Conservation (phyloP, 148 eudicot genomes). For the Rhododendron griersonianum region DNA sequence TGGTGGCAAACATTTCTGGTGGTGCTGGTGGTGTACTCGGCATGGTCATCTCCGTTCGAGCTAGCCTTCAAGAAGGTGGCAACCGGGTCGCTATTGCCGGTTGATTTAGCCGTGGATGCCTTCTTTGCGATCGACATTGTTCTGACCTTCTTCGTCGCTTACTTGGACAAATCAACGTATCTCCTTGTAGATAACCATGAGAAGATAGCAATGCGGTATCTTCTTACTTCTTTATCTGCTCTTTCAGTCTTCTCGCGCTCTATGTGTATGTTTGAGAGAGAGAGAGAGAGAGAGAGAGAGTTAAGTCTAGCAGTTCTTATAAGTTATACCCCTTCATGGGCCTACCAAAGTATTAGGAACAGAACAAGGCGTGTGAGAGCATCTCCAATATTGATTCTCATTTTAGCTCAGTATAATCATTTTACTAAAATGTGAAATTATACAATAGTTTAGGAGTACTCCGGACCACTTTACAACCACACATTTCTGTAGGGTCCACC, state of each 20-base stretch:
- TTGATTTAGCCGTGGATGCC: slow-evolving; percentile 42
- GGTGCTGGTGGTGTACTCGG: slow-evolving; percentile 47
- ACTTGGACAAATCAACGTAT: slow-evolving; percentile 53
- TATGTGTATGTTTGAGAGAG: too few species aligned
- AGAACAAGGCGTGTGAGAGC: too few species aligned
- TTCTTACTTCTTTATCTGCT: not conserved
- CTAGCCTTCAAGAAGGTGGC: slow-evolving; percentile 36
- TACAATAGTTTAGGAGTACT: too few species aligned
- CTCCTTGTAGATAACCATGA: slow-evolving; percentile 50
- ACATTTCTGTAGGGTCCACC: too few species aligned
- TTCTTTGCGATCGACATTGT: slow-evolving; percentile 53
- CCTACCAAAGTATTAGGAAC: too few species aligned
- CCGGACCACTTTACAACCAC: too few species aligned
- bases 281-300: too few species aligned
- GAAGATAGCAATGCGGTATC: slow-evolving; percentile 34
- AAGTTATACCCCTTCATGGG: too few species aligned
- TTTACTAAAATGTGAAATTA: too few species aligned
- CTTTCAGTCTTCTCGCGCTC: not conserved
- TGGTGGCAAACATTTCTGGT: slow-evolving; percentile 61
- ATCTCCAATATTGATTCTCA: too few species aligned
- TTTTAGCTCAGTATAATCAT: too few species aligned
- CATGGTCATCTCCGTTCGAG: slow-evolving; percentile 59
- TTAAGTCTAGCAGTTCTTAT: too few species aligned
- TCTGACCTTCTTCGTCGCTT: slow-evolving; percentile 67
- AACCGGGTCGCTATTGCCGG: slow-evolving; percentile 26